Percentiles rank a stretch among this genome's conserved stretches.
Conservation (phyloP, 352 stramenopile species). For the Globisporangium apiculatum region DNA sequence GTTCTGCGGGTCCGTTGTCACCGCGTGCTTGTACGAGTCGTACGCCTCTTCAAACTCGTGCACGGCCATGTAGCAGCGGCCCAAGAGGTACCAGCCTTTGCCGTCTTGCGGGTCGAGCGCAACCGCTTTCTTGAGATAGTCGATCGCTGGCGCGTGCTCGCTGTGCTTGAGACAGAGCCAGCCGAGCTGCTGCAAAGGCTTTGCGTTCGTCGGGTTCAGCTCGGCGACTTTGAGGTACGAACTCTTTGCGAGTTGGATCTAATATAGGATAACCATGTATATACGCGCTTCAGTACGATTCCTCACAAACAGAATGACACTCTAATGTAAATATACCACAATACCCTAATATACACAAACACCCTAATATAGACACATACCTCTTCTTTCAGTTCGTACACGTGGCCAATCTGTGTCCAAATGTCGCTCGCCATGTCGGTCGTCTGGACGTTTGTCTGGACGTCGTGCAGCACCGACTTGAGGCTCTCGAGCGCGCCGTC, state of each 20-base stretch:
- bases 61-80: slow-evolving; percentile 88
- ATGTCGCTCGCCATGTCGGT: slow-evolving; percentile 84
- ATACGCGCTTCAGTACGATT: no score
- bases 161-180: slow-evolving; percentile 84
- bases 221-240: slow-evolving; percentile 82
- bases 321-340: not conserved
- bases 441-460: slow-evolving; percentile 74
- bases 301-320: no score
- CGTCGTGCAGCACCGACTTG: slow-evolving; percentile 76
- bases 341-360: not conserved
- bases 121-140: slow-evolving; percentile 82
- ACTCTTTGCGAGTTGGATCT: slow-evolving; percentile 76
- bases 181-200: slow-evolving; percentile 75
- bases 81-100: slow-evolving; percentile 87
- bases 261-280: not conserved
- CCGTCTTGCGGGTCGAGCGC: slow-evolving; percentile 73
- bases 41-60: slow-evolving; percentile 89
- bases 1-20: slow-evolving; percentile 87
- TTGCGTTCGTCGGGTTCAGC: slow-evolving; percentile 80
- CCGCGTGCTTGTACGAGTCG: slow-evolving; percentile 85
- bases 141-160: slow-evolving; percentile 75
- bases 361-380: not conserved
- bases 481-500: slow-evolving; percentile 75
- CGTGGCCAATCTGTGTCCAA: slow-evolving; percentile 83
- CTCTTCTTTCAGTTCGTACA: slow-evolving; percentile 84